phyloP scores from a whole-genome alignment of 345 rosid genomes.

The Viola odorata region DNA sequence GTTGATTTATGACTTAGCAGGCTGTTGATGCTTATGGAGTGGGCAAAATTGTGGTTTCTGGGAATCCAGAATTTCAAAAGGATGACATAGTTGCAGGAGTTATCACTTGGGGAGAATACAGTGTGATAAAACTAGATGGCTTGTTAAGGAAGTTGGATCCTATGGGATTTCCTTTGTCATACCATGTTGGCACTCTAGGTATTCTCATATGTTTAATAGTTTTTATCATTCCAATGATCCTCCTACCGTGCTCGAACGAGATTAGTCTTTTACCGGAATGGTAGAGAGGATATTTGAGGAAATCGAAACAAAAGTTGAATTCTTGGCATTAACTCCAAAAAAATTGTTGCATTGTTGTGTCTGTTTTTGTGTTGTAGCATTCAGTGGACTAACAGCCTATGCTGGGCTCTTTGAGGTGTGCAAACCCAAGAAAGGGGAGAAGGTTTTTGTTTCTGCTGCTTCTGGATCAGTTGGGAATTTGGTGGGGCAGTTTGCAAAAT shows the following conservation, averaged over 20 bases:
- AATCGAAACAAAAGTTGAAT: too few species aligned
- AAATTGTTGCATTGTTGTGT: background rate
- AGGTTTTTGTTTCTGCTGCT: slow-evolving; percentile 47
- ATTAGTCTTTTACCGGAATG: too few species aligned
- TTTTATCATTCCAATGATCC: background rate
- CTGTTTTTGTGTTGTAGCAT: slow-evolving; percentile 21
- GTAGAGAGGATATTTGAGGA: too few species aligned
- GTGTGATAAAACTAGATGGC: slow-evolving; percentile 33
- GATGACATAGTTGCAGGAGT: slow-evolving; percentile 47
- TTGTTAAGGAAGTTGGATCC: slow-evolving; percentile 41
- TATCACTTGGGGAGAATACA: slow-evolving; percentile 49
- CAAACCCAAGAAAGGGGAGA: slow-evolving; percentile 42
- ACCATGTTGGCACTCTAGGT: slow-evolving; percentile 54
- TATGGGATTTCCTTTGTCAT: slow-evolving; percentile 54
- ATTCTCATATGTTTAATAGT: background rate
- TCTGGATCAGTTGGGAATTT: slow-evolving; percentile 46
- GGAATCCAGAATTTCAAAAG: slow-evolving; percentile 36
- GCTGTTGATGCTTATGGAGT: slow-evolving; percentile 46
- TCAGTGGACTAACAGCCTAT: slow-evolving; percentile 49
- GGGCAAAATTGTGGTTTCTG: slow-evolving; percentile 45
- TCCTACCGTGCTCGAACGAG: background rate
- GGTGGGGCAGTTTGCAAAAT: slow-evolving; percentile 48
- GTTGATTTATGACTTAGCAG: slow-evolving; percentile 17
- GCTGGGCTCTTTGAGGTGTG: slow-evolving; percentile 39
- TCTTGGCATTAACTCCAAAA: background rate